Conservation (phyloP, 2,329 filamentous ascomycete species). For the Acarospora socialis region DNA sequence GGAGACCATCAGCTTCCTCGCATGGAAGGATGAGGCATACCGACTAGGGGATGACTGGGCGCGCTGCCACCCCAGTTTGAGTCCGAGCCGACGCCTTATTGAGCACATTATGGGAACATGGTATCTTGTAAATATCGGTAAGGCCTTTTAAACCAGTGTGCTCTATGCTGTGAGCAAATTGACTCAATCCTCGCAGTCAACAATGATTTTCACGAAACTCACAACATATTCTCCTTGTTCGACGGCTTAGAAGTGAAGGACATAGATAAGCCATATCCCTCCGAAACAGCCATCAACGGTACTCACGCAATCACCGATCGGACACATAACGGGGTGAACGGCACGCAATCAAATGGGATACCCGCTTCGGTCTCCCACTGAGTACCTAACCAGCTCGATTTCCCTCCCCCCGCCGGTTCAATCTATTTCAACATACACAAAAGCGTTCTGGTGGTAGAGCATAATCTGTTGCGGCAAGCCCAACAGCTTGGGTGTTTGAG, state of each 20-base stretch:
- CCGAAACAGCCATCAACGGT: background rate
- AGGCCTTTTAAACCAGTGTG: slow-evolving; percentile 20
- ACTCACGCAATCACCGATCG: background rate
- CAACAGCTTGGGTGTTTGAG: too few species aligned
- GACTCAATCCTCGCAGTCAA: slow-evolving; percentile 59
- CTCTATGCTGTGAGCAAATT: slow-evolving; percentile 4
- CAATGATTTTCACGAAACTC: slow-evolving; percentile 85
- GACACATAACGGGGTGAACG: background rate
- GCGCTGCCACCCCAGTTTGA: slow-evolving; percentile 67
- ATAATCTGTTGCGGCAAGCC: too few species aligned
- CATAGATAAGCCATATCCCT: slow-evolving; percentile 43
- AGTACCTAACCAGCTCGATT: too few species aligned
- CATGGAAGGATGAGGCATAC: slow-evolving; percentile 98
- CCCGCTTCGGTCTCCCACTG: too few species aligned
- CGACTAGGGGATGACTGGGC: slow-evolving; percentile 87
- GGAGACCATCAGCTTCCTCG: slow-evolving; percentile 91
- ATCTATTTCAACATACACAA: too few species aligned
- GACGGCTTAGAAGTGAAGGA: slow-evolving; percentile 58
- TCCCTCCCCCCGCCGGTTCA: too few species aligned
- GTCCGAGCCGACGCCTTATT: slow-evolving; percentile 65
- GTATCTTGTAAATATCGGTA: slow-evolving; percentile 91
- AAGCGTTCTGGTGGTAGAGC: too few species aligned
- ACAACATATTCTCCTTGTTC: slow-evolving; percentile 75
- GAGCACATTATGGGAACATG: slow-evolving; percentile 75
- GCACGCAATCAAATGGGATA: background rate